Evolutionary conservation across 2,329 filamentous ascomycete genomes (phyloP), one percentile per base, ranked within the genome.

Genomic region (Aspergillus floridensis): DNA sequence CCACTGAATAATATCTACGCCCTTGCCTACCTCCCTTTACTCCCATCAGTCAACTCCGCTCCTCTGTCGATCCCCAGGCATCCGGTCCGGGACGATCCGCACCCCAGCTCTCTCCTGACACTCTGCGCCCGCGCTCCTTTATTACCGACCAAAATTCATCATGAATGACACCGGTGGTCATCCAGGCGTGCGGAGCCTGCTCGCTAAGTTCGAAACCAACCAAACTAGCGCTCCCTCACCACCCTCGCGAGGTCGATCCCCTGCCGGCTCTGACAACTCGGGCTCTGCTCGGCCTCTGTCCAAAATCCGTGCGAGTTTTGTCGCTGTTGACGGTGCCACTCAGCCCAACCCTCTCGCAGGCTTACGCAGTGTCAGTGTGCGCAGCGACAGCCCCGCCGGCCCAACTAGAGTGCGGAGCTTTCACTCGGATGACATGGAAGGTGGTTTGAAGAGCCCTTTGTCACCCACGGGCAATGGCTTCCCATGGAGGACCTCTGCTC

Each of bases 201-300:
- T 88, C 68, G 90, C 90, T 71, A 91, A 90, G 83, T 92, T 92
- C 74, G 90, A 93, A 81, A 90, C 86, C 76, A 85, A 83, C 73
- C 84, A 86, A 66, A 80, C 80, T 63, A 86, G 65, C 49, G 68
- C 86, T 66, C 80, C 81, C 59, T 88, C 84, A 68, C 84, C 86
- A 65, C 86, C 87, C 16, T 88, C 89, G 64, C 82, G 89, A 79
- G 89, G 89, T 62, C 83, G 89, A 74, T 89, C 87, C 59, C 88
- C 88, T 56, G 85, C 82, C 58, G 72, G 70, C 26, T 77, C 77
- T 38, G 75, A 76, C 65, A 73, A 73, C 65, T 74, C 74, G 62
- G 75, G 68, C 59, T 74, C 75, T 58, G 71, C 68, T 32, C 81
- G 88, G 68, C 89, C 87, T 24, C 82, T 92, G 46, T 91, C 89